Evolutionary conservation across 495 filamentous ascomycete species (phyloP).

Genomic region (Hypoxylon intermedium): DNA sequence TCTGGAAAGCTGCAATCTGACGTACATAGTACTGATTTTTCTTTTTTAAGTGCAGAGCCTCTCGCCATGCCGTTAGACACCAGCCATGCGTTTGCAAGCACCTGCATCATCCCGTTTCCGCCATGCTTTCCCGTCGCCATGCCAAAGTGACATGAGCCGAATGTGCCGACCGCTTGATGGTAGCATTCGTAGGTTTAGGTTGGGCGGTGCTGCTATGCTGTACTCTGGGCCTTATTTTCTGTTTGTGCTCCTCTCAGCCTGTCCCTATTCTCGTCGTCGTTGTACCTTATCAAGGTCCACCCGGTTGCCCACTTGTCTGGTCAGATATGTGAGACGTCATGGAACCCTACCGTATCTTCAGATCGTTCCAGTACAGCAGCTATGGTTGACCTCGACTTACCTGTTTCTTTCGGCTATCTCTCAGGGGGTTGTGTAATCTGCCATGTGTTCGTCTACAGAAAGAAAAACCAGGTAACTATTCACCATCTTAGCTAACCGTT

Average conservation of each 20-base stretch:
- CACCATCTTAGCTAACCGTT: neutral
- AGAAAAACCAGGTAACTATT: conserved; percentile 8
- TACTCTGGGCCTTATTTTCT: conserved; percentile 17
- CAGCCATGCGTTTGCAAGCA: conserved; percentile 39
- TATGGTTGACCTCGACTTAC: conserved; percentile 10
- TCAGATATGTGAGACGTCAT: conserved; percentile 29
- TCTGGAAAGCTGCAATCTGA: conserved; percentile 1
- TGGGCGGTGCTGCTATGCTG: conserved; percentile 23
- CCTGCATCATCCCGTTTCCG: conserved; percentile 29
- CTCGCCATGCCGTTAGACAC: conserved; percentile 8
- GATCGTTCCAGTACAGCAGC: conserved; percentile 8
- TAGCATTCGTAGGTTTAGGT: conserved; percentile 11
- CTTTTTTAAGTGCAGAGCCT: neutral
- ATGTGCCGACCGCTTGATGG: conserved; percentile 27
- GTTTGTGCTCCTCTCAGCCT: conserved; percentile 35
- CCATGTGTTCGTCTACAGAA: conserved; percentile 8
- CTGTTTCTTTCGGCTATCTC: conserved; percentile 16
- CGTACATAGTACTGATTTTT: neutral
- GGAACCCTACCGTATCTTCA: conserved; percentile 30
- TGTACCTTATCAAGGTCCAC: conserved; percentile 21
- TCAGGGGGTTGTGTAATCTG: conserved; percentile 13
- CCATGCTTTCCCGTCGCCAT: conserved; percentile 19
- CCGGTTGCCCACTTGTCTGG: conserved; percentile 29
- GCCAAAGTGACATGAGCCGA: conserved; percentile 33
- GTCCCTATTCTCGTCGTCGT: conserved; percentile 30